These are phyloP conservation scores for Eimeria zaria DNA, from an alignment of 169 alveolate species.

Conservation along the genomic window DNA sequence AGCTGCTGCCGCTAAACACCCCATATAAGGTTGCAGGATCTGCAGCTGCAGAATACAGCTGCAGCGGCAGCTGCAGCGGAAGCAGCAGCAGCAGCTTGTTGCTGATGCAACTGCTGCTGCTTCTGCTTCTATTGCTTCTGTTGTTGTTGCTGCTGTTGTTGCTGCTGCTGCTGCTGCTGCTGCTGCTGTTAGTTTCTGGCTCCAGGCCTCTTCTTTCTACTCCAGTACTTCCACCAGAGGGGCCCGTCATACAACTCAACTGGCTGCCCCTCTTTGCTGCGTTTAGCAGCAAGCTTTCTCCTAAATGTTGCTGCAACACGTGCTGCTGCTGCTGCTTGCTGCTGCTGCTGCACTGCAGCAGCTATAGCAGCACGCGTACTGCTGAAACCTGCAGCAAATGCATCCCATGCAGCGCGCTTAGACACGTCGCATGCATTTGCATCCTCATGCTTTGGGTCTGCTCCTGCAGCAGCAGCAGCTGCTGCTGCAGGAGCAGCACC, in stretches of 20 bases:
- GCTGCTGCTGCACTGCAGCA: slow-evolving; percentile 6
- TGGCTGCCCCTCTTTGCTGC: neutral
- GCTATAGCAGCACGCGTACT: slow-evolving; percentile 27
- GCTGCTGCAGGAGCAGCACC: neutral
- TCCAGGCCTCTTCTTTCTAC: slow-evolving; percentile 21
- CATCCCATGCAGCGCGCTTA: neutral
- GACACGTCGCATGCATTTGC: neutral
- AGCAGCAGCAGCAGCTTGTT: no score
- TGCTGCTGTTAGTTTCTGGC: slow-evolving; percentile 28
- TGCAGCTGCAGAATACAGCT: no score
- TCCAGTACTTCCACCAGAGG: slow-evolving; percentile 43
- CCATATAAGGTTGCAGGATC: no score
- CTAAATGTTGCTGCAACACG: neutral
- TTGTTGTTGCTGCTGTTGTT: neutral
- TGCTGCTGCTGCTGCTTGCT: neutral
- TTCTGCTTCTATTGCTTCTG: neutral
- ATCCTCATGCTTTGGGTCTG: neutral
- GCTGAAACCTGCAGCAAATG: slow-evolving; percentile 10
- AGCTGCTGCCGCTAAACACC: no score
- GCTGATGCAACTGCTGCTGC: no score
- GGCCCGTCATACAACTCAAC: slow-evolving; percentile 7
- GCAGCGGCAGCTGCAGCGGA: no score
- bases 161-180: slow-evolving; percentile 38
- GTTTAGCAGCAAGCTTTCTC: neutral
- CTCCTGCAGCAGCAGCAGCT: neutral